Conservation (phyloP, 2,329 filamentous ascomycete species). For the Penicillium brevicompactum region DNA sequence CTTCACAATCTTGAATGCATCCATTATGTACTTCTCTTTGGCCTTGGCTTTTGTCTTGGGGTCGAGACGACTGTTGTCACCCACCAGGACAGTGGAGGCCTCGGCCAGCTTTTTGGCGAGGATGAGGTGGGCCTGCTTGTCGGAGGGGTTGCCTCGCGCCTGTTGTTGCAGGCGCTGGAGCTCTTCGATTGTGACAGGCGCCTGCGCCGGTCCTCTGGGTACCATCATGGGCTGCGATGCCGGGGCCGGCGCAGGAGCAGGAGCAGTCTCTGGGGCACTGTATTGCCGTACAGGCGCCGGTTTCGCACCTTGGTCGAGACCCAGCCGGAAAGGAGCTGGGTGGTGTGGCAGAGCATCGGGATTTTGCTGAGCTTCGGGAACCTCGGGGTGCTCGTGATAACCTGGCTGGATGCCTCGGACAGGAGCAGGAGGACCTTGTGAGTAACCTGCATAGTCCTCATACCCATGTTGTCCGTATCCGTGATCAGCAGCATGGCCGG, state of each 20-base stretch:
- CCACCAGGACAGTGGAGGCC: conserved; percentile 76
- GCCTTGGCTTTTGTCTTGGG: conserved; percentile 63
- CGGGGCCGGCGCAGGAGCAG: conserved; percentile 36
- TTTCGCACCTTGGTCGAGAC: conserved; percentile 48
- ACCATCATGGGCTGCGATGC: conserved; percentile 17
- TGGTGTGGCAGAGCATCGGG: conserved; percentile 60
- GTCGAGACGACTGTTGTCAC: conserved; percentile 73
- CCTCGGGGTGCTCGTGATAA: conserved; percentile 21
- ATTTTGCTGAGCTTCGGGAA: conserved; percentile 41
- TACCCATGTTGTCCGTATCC: conserved; percentile 22
- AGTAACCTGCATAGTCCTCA: conserved; percentile 22
- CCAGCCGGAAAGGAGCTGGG: conserved; percentile 57
- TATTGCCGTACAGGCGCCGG: conserved; percentile 59
- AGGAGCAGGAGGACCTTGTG: conserved; percentile 24
- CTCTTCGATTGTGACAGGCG: conserved; percentile 74
- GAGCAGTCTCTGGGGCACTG: conserved; percentile 37
- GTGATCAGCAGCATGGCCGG: conserved; percentile 13
- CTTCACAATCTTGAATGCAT: conserved; percentile 89
- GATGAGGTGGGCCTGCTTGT: conserved; percentile 69
- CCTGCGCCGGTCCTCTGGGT: conserved; percentile 13
- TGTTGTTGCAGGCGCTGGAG: conserved; percentile 72
- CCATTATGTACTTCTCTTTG: conserved; percentile 79
- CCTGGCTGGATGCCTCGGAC: conserved; percentile 25
- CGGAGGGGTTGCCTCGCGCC: conserved; percentile 71
- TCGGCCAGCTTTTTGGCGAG: conserved; percentile 85